Evolutionary conservation across 208 protist genomes (phyloP), one percentile per base, ranked within the genome.

Genomic region (Leishmania lainsoni): DNA sequence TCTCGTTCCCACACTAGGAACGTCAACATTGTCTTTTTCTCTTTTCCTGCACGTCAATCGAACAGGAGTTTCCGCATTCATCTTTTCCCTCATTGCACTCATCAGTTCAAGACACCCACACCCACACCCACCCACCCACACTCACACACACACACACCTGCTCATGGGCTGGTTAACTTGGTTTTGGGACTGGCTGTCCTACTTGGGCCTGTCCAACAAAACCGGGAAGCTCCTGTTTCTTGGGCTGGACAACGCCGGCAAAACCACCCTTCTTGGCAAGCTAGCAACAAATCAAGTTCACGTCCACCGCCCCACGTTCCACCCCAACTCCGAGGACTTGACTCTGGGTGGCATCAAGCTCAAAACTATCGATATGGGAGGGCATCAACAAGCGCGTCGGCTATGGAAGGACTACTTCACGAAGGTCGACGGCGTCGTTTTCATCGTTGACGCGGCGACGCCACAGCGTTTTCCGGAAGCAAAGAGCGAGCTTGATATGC

Each of bases 211-310:
- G 58, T 92, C 87, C 52, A 97, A 95, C 85, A 98, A 98, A 71
- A 95, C 86, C 0, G 96, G 96, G 1, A 98, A 97, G 82, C 99
- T 99, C 65, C 90, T 99, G 5, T 99, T 99, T 89, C 95, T 99
- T 22, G 99, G 99, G 22, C 93, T 99, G 29, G 99, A 99, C 90
- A 99, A 99, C 90, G 99, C 99, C 12, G 99, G 99, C 56, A 99
- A 99, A 88, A 99, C 99, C 8, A 99, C 99, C 8, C 91, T 99
- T 3, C 90, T 99, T 22, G 98, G 99, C 45, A 98, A 97, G 82
- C 86, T 98, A 42, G 90, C 93, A 45, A 97, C 92, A 1, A 95
- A 97, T 68, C 93, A 98, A 77, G 91, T 98, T 3, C 94, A 96
- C 78, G 92, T 96, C 0, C 92, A 97, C 88, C 85, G 94, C 14